These are phyloP conservation scores for Stylosanthes scabra DNA, from an alignment of 331 rosid species.

Conservation along the genomic window DNA sequence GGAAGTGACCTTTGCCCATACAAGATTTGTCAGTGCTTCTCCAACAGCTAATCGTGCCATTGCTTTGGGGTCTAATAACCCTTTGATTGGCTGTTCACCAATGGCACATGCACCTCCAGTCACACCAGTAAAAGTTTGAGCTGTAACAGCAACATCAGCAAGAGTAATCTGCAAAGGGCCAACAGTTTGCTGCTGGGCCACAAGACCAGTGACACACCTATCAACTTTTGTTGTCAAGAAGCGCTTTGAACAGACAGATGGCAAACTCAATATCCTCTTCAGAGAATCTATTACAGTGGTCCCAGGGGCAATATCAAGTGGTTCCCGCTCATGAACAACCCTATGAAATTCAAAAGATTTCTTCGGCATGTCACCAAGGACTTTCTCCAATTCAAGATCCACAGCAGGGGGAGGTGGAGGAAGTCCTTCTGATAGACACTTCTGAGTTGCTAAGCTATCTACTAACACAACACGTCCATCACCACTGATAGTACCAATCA, in stretches of 20 bases:
- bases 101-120: slow-evolving; percentile 95
- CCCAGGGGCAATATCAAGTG: slow-evolving; percentile 82
- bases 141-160: slow-evolving; percentile 88
- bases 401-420: slow-evolving; percentile 83
- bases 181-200: slow-evolving; percentile 93
- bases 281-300: slow-evolving; percentile 62
- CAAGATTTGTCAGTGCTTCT: slow-evolving; percentile 94
- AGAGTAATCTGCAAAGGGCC: slow-evolving; percentile 89
- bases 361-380: slow-evolving; percentile 97
- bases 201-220: slow-evolving; percentile 91
- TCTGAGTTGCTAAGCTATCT: slow-evolving; percentile 67
- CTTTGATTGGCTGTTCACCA: slow-evolving; percentile 95
- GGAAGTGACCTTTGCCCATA: slow-evolving; percentile 88
- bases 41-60: slow-evolving; percentile 96
- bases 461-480: slow-evolving; percentile 74
- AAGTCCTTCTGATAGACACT: slow-evolving; percentile 55
- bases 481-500: slow-evolving; percentile 81
- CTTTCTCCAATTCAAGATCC: slow-evolving; percentile 92
- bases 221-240: slow-evolving; percentile 89
- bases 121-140: slow-evolving; percentile 70
- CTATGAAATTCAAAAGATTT: slow-evolving; percentile 71
- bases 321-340: slow-evolving; percentile 60
- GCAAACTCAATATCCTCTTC: slow-evolving; percentile 81
- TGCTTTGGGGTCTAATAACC: slow-evolving; percentile 85
- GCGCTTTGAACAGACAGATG: slow-evolving; percentile 89